Percentiles rank a stretch among this genome's conserved stretches.
Conservation (phyloP, 108 stramenopile species). For the Cyclotella choctawhatcheeana region DNA sequence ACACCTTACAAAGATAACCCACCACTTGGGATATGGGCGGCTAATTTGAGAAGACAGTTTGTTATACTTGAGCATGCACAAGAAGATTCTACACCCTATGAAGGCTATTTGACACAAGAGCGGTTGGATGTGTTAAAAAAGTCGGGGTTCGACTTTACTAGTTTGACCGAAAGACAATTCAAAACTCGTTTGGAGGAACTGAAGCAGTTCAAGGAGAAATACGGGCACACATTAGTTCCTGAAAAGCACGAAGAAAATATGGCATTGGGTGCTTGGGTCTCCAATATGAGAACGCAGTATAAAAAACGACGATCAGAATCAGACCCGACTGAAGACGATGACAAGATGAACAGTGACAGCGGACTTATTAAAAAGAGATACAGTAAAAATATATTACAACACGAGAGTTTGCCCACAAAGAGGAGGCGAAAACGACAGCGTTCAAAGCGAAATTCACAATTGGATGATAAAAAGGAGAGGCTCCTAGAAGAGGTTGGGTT, state of each 20-base stretch:
- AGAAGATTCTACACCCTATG: slow-evolving; percentile 23
- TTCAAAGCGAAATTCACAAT: slow-evolving; percentile 36
- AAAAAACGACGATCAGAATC: slow-evolving; percentile 19
- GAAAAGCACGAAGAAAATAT: slow-evolving; percentile 48
- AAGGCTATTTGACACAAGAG: slow-evolving; percentile 40
- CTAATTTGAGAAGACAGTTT: slow-evolving; percentile 45
- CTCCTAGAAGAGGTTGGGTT: slow-evolving; percentile 43
- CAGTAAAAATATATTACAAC: slow-evolving; percentile 12
- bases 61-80: slow-evolving; percentile 34
- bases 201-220: slow-evolving; percentile 37
- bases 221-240: slow-evolving; percentile 48
- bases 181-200: slow-evolving; percentile 35
- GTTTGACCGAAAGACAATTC: slow-evolving; percentile 49
- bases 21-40: slow-evolving; percentile 50
- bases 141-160: slow-evolving; percentile 48
- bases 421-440: slow-evolving; percentile 23
- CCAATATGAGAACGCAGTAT: slow-evolving; percentile 48
- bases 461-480: slow-evolving; percentile 40
- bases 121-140: slow-evolving; percentile 17
- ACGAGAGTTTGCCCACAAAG: background rate
- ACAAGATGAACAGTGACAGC: background rate
- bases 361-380: slow-evolving; percentile 19
- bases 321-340: slow-evolving; percentile 1
- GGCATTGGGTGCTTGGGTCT: slow-evolving; percentile 50
- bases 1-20: slow-evolving; percentile 26